A percentile compares a stretch with the other conserved stretches of the same genome.
Evolutionary conservation across 148 eudicot genomes (phyloP).

Genomic region (Hydrangea macrophylla): DNA sequence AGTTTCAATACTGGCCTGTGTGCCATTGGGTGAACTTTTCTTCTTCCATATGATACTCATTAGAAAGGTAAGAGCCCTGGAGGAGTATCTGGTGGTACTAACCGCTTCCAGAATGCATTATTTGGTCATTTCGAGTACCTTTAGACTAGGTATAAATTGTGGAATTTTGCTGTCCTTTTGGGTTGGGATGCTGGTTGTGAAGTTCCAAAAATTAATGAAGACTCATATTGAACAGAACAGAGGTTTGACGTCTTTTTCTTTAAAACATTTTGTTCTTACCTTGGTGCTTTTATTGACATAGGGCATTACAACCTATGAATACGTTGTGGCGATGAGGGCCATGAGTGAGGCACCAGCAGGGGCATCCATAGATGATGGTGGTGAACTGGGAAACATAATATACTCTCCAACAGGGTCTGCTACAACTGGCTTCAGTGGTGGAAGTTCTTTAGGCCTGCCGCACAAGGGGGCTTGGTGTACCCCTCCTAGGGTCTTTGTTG

Average conservation of each 20-base stretch:
- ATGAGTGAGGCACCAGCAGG: conserved; percentile 88
- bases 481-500: conserved; percentile 92
- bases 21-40: conserved; percentile 96
- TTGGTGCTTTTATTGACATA: conserved; percentile 24
- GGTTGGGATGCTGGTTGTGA: neutral
- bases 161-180: neutral
- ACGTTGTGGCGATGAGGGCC: conserved; percentile 97
- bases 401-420: conserved; percentile 90
- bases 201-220: neutral
- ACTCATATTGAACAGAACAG: conserved; percentile 1
- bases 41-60: conserved; percentile 96
- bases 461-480: conserved; percentile 99
- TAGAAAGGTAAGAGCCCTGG: conserved; percentile 69
- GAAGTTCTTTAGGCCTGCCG: conserved; percentile 89
- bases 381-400: conserved; percentile 61
- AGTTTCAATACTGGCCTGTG: conserved; percentile 84
- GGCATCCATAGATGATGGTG: conserved; percentile 56
- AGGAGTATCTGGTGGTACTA: neutral
- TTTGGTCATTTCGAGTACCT: conserved; percentile 9
- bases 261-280: neutral
- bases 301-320: conserved; percentile 98
- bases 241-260: too few species aligned
- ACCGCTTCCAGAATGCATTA: neutral
- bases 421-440: conserved; percentile 91
- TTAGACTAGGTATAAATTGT: neutral